phyloP scores from a whole-genome alignment of 1,284 basidiomycete species.

The Volvariella surrecta region DNA sequence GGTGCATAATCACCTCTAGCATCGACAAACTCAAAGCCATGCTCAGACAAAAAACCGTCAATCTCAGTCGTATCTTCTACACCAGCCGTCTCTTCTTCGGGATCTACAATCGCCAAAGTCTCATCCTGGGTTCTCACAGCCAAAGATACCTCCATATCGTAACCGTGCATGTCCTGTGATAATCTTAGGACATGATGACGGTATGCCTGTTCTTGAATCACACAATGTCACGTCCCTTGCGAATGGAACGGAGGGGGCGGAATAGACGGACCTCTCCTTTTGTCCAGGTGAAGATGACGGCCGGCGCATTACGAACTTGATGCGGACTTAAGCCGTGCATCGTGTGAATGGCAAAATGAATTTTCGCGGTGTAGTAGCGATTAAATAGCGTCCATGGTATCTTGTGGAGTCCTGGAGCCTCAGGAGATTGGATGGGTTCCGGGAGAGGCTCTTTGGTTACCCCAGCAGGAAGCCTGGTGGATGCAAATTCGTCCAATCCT shows the following conservation, averaged over 20 bases:
- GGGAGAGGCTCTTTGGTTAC: conserved; percentile 10
- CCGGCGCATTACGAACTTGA: conserved; percentile 42
- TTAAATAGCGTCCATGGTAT: conserved; percentile 76
- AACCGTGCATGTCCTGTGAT: conserved; percentile 33
- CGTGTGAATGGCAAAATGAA: conserved; percentile 54
- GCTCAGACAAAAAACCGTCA: conserved; percentile 55
- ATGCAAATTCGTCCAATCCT: too few species aligned
- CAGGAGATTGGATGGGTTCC: conserved; percentile 1
- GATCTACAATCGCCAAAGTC: conserved; percentile 6
- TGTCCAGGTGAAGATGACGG: conserved; percentile 64
- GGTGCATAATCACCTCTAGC: conserved; percentile 12
- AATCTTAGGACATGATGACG: conserved; percentile 46
- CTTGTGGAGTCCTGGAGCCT: conserved; percentile 10
- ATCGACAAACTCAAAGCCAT: conserved; percentile 66
- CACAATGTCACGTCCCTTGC: background rate
- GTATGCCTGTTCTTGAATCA: conserved; percentile 18
- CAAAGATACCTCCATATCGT: conserved; percentile 61
- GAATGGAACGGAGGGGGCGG: conserved; percentile 2
- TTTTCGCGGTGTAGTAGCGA: conserved; percentile 77
- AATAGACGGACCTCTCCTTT: conserved; percentile 47
- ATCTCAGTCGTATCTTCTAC: conserved; percentile 36
- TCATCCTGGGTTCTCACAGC: conserved; percentile 44
- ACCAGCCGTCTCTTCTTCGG: conserved; percentile 19
- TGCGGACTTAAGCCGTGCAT: conserved; percentile 31
- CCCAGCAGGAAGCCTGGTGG: conserved; percentile 12